Conservation (phyloP, 2,329 filamentous ascomycete species). For the Rachicladosporium sp. region DNA sequence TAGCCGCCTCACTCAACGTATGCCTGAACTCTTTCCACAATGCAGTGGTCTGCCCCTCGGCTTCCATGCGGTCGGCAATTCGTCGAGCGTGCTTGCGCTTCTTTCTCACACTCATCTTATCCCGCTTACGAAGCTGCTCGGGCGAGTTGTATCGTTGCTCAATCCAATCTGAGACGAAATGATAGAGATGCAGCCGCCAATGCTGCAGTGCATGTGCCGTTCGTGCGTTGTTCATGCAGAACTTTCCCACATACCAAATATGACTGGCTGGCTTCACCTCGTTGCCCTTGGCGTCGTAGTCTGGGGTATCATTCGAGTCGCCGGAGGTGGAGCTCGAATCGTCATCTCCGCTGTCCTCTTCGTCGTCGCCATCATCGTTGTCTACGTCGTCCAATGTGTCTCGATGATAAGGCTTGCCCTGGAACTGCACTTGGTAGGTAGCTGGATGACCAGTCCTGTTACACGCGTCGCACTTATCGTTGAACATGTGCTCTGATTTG, state of each 20-base stretch:
- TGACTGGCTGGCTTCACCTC: slow-evolving; percentile 31
- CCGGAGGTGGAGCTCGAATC: slow-evolving; percentile 20
- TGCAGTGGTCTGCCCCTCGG: slow-evolving; percentile 43
- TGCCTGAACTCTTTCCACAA: slow-evolving; percentile 56
- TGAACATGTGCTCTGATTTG: slow-evolving; percentile 23
- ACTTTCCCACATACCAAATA: slow-evolving; percentile 42
- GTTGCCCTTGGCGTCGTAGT: slow-evolving; percentile 38
- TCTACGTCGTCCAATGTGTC: slow-evolving; percentile 53
- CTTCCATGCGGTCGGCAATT: slow-evolving; percentile 53
- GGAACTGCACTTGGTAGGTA: slow-evolving; percentile 50
- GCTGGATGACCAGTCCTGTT: slow-evolving; percentile 58
- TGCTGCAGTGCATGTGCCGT: slow-evolving; percentile 61
- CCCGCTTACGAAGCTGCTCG: slow-evolving; percentile 47
- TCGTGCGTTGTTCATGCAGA: slow-evolving; percentile 52
- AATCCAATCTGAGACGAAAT: slow-evolving; percentile 56
- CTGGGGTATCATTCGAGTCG: slow-evolving; percentile 21
- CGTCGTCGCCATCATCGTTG: slow-evolving; percentile 41
- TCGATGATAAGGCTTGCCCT: slow-evolving; percentile 53
- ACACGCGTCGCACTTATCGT: slow-evolving; percentile 55
- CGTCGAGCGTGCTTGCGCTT: slow-evolving; percentile 48
- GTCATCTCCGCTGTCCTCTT: slow-evolving; percentile 30
- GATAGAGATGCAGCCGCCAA: slow-evolving; percentile 64
- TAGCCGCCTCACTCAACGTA: slow-evolving; percentile 46
- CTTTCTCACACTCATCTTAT: slow-evolving; percentile 48
- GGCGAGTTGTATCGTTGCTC: slow-evolving; percentile 43